These are phyloP conservation scores for Trichoderma koningii DNA, from an alignment of 2,329 filamentous ascomycete species.

Conservation along the genomic window DNA sequence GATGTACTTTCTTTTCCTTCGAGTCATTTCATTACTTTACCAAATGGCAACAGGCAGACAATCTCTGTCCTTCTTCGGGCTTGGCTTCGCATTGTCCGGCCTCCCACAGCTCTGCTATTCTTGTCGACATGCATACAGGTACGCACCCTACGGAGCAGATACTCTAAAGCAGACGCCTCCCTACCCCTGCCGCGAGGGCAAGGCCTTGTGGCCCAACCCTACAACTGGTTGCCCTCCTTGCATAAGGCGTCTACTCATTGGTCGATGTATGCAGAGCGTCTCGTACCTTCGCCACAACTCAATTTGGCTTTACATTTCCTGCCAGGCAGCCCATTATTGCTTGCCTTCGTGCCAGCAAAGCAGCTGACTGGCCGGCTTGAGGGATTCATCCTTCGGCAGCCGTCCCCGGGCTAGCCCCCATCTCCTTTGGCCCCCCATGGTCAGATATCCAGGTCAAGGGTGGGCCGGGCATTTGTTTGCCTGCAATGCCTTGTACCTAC, in stretches of 20 bases:
- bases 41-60: not conserved
- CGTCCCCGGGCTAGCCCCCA: not conserved
- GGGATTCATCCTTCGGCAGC: not conserved
- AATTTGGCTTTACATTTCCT: not conserved
- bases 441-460: not conserved
- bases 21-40: not conserved
- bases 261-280: not conserved
- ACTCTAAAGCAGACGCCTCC: not conserved
- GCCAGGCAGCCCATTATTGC: not conserved
- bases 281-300: not conserved
- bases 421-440: slow-evolving; percentile 1
- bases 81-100: too few relatives aligned
- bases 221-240: not conserved
- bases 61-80: not conserved
- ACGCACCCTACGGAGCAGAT: too few relatives aligned
- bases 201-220: not conserved
- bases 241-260: slow-evolving; percentile 6
- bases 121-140: not conserved
- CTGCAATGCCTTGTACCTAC: not conserved
- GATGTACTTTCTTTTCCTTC: not conserved
- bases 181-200: not conserved
- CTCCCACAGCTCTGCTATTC: not conserved
- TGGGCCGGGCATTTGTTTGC: not conserved
- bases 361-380: not conserved
- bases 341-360: not conserved